These are phyloP conservation scores for Solanum okadae DNA, from an alignment of 257 asterid species.

Conservation along the genomic window DNA sequence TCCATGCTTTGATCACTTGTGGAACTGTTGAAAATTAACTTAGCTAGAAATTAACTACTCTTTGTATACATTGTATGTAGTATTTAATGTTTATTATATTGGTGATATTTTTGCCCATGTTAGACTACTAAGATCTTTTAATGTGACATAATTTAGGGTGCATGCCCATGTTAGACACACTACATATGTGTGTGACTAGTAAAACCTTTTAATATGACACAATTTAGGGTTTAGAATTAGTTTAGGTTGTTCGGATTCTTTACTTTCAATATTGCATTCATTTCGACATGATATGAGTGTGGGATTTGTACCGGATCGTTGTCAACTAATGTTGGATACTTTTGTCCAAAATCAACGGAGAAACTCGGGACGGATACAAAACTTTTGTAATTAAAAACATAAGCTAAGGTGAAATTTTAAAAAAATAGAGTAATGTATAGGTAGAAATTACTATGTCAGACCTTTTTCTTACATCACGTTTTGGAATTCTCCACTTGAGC, in stretches of 20 bases:
- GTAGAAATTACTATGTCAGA: background rate
- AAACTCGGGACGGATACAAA: rapidly evolving
- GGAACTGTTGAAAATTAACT: background rate
- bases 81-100: background rate
- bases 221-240: background rate
- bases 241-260: background rate
- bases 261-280: background rate
- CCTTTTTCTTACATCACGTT: background rate
- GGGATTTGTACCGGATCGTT: background rate
- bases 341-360: background rate
- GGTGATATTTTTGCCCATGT: background rate
- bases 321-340: background rate
- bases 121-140: background rate
- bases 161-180: background rate
- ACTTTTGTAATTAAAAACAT: rapidly evolving
- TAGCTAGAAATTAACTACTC: background rate
- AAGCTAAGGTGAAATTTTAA: background rate
- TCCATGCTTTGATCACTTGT: background rate
- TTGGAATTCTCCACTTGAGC: background rate
- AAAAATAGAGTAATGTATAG: too few species aligned
- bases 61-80: background rate
- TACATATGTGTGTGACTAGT: background rate
- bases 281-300: background rate
- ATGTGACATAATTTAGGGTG: background rate
- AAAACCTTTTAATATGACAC: background rate